Percentiles rank a stretch among this genome's conserved stretches.
Evolutionary conservation across 1,139 yeast genomes (phyloP).

Genomic region (Suhomyces kunorum): DNA sequence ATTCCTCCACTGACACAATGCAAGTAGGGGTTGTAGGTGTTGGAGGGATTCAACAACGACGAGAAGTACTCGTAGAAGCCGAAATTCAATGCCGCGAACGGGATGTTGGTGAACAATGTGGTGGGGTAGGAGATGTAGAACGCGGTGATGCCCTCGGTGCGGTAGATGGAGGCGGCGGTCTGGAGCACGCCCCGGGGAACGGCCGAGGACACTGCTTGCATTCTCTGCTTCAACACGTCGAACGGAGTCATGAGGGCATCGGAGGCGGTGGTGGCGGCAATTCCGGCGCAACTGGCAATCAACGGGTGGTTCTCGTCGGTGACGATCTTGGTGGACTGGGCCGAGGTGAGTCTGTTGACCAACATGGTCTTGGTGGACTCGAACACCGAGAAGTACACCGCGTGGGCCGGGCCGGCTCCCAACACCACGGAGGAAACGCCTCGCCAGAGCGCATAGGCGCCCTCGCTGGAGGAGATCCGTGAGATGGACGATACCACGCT

Average conservation of each 20-base stretch:
- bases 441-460: constrained; percentile 87
- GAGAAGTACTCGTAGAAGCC: constrained; percentile 88
- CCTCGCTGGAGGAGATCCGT: constrained; percentile 83
- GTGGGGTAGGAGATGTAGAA: constrained; percentile 95
- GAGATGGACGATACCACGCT: constrained; percentile 62
- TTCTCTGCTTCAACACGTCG: constrained; percentile 85
- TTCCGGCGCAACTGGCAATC: constrained; percentile 85
- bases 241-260: constrained; percentile 98
- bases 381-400: constrained; percentile 94
- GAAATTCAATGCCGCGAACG: constrained; percentile 93
- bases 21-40: constrained; percentile 80
- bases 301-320: constrained; percentile 74
- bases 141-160: constrained; percentile 75
- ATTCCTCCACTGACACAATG: constrained; percentile 95
- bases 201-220: constrained; percentile 37
- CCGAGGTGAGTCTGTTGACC: constrained; percentile 42
- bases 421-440: constrained; percentile 91
- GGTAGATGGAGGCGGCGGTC: constrained; percentile 55
- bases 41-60: constrained; percentile 73
- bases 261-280: constrained; percentile 89
- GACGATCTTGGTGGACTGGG: constrained; percentile 40
- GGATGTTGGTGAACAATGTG: constrained; percentile 87
- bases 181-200: constrained; percentile 26
- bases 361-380: constrained; percentile 73
- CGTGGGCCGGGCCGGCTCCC: constrained; percentile 99